phyloP scores from a whole-genome alignment of 306 rosid genomes.

The Quercus alba region DNA sequence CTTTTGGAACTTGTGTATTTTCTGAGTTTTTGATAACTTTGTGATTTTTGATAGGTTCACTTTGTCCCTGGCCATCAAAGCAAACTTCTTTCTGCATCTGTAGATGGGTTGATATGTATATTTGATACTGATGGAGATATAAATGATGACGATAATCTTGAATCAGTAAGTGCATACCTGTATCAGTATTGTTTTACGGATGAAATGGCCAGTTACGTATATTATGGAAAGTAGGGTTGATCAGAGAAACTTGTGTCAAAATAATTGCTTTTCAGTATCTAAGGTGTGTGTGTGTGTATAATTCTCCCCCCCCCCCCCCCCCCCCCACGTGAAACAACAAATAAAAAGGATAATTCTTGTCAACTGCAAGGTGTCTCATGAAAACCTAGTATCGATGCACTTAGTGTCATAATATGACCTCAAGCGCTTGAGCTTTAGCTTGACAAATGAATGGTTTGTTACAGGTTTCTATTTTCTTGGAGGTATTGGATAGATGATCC shows the following conservation, averaged over 20 bases:
- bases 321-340: too few species aligned
- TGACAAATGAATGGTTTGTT: conserved; percentile 1
- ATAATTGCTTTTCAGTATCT: neutral
- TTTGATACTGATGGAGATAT: conserved; percentile 79
- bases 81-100: conserved; percentile 92
- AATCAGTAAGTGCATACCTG: conserved; percentile 52
- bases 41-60: conserved; percentile 60
- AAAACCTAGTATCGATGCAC: neutral
- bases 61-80: conserved; percentile 66
- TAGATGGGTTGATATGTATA: conserved; percentile 87
- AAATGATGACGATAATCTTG: conserved; percentile 83
- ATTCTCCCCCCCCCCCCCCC: neutral
- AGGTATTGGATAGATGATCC: neutral
- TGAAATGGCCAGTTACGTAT: neutral
- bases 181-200: neutral
- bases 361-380: neutral
- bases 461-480: conserved; percentile 3
- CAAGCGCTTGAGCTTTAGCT: neutral
- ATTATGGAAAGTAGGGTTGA: neutral
- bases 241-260: neutral
- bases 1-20: neutral
- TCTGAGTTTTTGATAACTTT: neutral
- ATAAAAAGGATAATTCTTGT: neutral
- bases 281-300: neutral
- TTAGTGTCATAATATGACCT: neutral